Base-by-base conservation (phyloP, 2,329 filamentous ascomycete species). In the Neofusicoccum cordaticola region DNA sequence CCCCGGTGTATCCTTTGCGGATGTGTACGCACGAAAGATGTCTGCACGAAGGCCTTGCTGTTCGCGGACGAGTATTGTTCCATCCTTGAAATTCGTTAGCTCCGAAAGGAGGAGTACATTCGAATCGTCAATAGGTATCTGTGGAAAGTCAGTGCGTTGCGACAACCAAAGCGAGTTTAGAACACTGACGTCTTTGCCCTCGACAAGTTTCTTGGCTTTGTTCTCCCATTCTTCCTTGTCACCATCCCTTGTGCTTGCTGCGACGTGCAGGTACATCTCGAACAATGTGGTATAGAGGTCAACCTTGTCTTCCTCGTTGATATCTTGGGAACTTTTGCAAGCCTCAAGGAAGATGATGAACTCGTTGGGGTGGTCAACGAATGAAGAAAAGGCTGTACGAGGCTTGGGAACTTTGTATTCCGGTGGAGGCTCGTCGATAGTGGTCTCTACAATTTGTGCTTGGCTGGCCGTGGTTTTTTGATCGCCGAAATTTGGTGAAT, bases 211-310 rank as follows among this genome's bases (percentile, higher is more conserved):
- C 79, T 95, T 97, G 0, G 95, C 95, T 75, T 96, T 97, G 48
- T 84, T 84, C 73, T 97, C 92, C 94, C 95, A 99, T 68, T 90
- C 86, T 70, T 90, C 86, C 68, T 89, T 88, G 67, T 93, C 84
- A 39, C 77, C 74, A 76, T 88, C 88, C 71, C 88, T 91, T 72
- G 89, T 89, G 65, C 89, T 86, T 66, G 88, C 90, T 22, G 94
- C 91, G 71, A 93, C 95, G 76, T 96, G 91, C 8, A 99, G 82
- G 73, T 98, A 99, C 90, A 99, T 98, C 77, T 99, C 96, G 73
- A 99, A 98, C 13, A 99, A 78, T 0, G 96, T 97, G 0, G 94
- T 98, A 73, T 95, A 95, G 15, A 99, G 83, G 75, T 99, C 96
- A 1, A 89, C 86, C 68, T 88, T 90, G 73, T 97, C 91, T 8